Conservation (phyloP, 192 early-diverging fungal genomes). For the Coemansia sp. region DNA sequence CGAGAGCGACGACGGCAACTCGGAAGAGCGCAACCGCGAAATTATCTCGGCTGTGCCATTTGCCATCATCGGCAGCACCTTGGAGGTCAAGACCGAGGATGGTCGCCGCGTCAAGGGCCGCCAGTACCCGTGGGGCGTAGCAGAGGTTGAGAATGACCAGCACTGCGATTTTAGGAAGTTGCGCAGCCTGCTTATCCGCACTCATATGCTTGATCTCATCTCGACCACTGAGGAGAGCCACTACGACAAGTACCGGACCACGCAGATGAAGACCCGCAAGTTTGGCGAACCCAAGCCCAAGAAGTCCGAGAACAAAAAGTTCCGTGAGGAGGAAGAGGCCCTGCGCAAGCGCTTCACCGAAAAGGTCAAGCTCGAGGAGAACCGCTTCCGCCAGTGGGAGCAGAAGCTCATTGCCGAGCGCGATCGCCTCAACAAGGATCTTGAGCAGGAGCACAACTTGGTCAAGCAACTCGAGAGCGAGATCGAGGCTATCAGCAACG, state of each 20-base stretch:
- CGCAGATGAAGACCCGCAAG: slow-evolving; percentile 87
- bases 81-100: slow-evolving; percentile 79
- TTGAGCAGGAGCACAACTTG: slow-evolving; percentile 90
- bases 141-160: slow-evolving; percentile 98
- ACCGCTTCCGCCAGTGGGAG: slow-evolving; percentile 98
- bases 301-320: slow-evolving; percentile 85
- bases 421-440: slow-evolving; percentile 97
- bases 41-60: slow-evolving; percentile 93
- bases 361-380: slow-evolving; percentile 96
- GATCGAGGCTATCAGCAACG: slow-evolving; percentile 55
- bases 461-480: slow-evolving; percentile 95
- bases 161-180: slow-evolving; percentile 99
- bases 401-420: slow-evolving; percentile 92
- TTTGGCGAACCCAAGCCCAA: slow-evolving; percentile 82
- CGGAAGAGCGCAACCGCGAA: slow-evolving; percentile 77
- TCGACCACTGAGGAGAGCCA: slow-evolving; percentile 91
- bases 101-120: slow-evolving; percentile 93
- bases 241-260: slow-evolving; percentile 90
- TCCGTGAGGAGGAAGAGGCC: slow-evolving; percentile 97
- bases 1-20: slow-evolving; percentile 85
- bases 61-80: slow-evolving; percentile 90
- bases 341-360: slow-evolving; percentile 97
- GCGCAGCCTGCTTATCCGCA: slow-evolving; percentile 92
- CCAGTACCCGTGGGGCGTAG: slow-evolving; percentile 98
- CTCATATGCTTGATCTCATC: slow-evolving; percentile 97